Evolutionary conservation across 768 basidiomycete species (phyloP).

Genomic region (Imleria badia): DNA sequence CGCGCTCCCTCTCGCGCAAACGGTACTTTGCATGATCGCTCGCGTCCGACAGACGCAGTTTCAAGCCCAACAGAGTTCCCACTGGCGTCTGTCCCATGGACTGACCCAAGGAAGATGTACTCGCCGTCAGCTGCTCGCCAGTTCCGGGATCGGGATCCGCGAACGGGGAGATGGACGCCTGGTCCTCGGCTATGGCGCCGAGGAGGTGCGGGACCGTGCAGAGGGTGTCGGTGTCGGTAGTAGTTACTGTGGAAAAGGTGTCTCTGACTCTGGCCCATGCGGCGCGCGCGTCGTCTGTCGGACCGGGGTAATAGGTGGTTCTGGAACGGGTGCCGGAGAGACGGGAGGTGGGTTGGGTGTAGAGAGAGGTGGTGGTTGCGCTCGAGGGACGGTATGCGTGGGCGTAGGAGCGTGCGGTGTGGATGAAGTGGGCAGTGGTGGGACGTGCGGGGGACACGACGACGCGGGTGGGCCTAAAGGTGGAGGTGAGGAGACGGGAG

Average conservation of each 20-base stretch:
- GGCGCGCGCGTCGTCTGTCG: neutral
- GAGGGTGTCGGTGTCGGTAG: slow-evolving; percentile 17
- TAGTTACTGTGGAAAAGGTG: slow-evolving; percentile 23
- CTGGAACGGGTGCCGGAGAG: slow-evolving; percentile 16
- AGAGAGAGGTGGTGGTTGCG: slow-evolving; percentile 12
- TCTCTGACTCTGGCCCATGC: slow-evolving; percentile 7
- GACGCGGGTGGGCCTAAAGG: slow-evolving; percentile 9
- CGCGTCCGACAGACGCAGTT: slow-evolving; percentile 24
- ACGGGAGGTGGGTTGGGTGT: slow-evolving; percentile 10
- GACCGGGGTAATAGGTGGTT: slow-evolving; percentile 5
- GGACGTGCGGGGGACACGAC: slow-evolving; percentile 9
- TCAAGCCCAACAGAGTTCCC: slow-evolving; percentile 17
- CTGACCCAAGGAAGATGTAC: neutral
- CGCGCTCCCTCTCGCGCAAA: slow-evolving; percentile 21
- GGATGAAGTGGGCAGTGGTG: slow-evolving; percentile 18
- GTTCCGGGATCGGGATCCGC: neutral
- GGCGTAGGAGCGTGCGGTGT: slow-evolving; percentile 16
- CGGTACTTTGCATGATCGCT: slow-evolving; percentile 24
- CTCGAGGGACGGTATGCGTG: slow-evolving; percentile 14
- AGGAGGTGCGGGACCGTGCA: slow-evolving; percentile 3
- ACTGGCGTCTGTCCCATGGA: neutral
- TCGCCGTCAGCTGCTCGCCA: neutral
- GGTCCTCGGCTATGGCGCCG: neutral
- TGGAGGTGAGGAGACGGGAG: slow-evolving; percentile 25
- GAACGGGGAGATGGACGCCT: neutral